Percentiles rank a stretch among this genome's conserved stretches.
These are phyloP conservation scores for Amanita exitialis DNA, from an alignment of 768 basidiomycete species.

Conservation along the genomic window DNA sequence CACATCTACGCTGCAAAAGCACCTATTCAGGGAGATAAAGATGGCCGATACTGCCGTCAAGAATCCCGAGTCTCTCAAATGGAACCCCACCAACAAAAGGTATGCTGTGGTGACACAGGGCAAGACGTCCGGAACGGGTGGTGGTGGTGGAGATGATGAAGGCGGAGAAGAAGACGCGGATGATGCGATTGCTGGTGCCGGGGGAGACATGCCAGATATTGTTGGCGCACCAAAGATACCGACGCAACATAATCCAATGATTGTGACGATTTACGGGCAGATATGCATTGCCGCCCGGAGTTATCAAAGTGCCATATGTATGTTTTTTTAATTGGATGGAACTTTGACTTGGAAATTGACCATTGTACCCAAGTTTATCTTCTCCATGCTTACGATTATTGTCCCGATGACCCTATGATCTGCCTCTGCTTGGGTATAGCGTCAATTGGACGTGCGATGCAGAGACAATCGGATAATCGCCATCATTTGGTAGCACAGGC, in stretches of 20 bases:
- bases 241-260: conserved; percentile 60
- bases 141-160: conserved; percentile 26
- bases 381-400: conserved; percentile 80
- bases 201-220: conserved; percentile 5
- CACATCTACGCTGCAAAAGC: conserved; percentile 72
- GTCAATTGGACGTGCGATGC: conserved; percentile 85
- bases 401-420: conserved; percentile 75
- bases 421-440: conserved; percentile 77
- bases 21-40: conserved; percentile 71
- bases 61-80: conserved; percentile 49
- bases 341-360: not conserved
- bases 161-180: conserved; percentile 24
- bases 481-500: conserved; percentile 82
- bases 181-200: conserved; percentile 14
- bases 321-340: conserved; percentile 20
- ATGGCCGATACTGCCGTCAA: conserved; percentile 56
- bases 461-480: conserved; percentile 88
- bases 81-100: conserved; percentile 50
- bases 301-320: conserved; percentile 87
- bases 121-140: conserved; percentile 15
- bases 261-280: conserved; percentile 72
- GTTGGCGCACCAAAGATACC: conserved; percentile 31
- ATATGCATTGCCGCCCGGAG: conserved; percentile 78
- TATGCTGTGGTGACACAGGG: conserved; percentile 34
- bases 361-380: conserved; percentile 57